phyloP scores from a whole-genome alignment of 1,284 basidiomycete species.

The Microbotryum lychnidis-dioicae region DNA sequence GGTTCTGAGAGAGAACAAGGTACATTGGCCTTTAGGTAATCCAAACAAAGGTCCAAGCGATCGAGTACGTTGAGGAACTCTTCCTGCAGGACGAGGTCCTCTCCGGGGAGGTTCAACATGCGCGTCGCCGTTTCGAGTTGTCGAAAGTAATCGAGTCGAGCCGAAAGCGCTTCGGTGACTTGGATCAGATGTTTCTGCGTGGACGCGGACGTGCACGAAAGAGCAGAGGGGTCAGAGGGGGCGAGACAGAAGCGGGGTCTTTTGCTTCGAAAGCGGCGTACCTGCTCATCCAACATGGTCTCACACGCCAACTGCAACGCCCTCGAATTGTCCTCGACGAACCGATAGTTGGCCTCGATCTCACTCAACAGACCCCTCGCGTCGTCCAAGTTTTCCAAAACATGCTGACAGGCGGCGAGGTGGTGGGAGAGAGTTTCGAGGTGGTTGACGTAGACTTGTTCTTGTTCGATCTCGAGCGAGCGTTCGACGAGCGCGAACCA shows the following conservation, averaged over 20 bases:
- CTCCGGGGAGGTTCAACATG: slow-evolving; percentile 84
- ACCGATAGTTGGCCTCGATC: slow-evolving; percentile 72
- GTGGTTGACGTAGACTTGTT: slow-evolving; percentile 77
- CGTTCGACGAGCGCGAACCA: slow-evolving; percentile 76
- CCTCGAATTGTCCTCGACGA: slow-evolving; percentile 78
- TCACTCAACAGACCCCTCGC: slow-evolving; percentile 63
- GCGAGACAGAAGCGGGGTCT: not conserved
- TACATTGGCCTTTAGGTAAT: slow-evolving; percentile 75
- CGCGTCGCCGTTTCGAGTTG: slow-evolving; percentile 80
- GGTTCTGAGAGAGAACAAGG: slow-evolving; percentile 39
- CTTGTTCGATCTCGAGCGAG: slow-evolving; percentile 80
- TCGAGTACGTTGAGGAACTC: slow-evolving; percentile 92
- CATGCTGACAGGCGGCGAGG: slow-evolving; percentile 61
- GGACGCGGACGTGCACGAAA: not conserved
- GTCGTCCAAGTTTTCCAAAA: slow-evolving; percentile 60
- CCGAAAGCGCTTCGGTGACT: slow-evolving; percentile 66
- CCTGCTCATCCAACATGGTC: slow-evolving; percentile 73
- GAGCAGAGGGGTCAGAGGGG: not conserved
- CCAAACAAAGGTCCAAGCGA: slow-evolving; percentile 81
- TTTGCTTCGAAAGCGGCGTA: slow-evolving; percentile 40
- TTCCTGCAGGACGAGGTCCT: slow-evolving; percentile 73
- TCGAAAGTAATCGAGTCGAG: slow-evolving; percentile 77
- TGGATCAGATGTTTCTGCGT: slow-evolving; percentile 62
- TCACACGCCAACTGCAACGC: slow-evolving; percentile 85
- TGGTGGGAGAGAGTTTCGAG: slow-evolving; percentile 64